Base-by-base conservation (phyloP, 495 filamentous ascomycete genomes). In the Amniculicola lignicola region DNA sequence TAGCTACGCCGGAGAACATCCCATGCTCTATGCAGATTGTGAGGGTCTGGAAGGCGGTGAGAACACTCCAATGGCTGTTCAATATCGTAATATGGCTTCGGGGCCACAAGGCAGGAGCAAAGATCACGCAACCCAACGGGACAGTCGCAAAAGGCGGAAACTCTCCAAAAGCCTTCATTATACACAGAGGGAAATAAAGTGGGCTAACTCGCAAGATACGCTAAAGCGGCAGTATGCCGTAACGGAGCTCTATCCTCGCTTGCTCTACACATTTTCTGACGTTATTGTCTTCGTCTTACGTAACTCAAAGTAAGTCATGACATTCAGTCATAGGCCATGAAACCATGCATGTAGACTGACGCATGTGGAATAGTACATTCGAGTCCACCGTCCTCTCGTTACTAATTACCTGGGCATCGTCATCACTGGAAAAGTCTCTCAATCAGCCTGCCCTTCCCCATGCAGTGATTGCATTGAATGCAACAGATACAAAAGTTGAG, bases 381-480 rank as follows among this genome's bases (percentile, higher is more conserved):
- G n/a, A n/a, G n/a, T n/a, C n/a, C n/a, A n/a, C n/a, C n/a, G 59
- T 69, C 18, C n/a, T 71, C 5, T 57, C 57, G 36, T 58, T 42
- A 9, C 59, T 71, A 0, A 42, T 49, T 12, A 38, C 56, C 2
- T 72, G 69, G 69, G 69, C 67, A 11, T 58, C 67, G 18, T 59
- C 56, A 24, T 64, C 59, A 12, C 43, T 57, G 10, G 65, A 70
- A 27, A 64, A 56, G 28, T 69, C 68, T 10, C 45, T 64, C 15
- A 71, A 71, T 51, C 69, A 71, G 27, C 69, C 69, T 31, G 57
- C 68, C n/a, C 64, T 71, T 14, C 69, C 69, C 12, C 65, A 64
- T 37, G 68, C 66, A 15, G 63, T 71, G 36, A 53, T 71, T 36
- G 66, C 65, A 28, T 54, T 70, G 21, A 71, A 71, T 45, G 66